A percentile compares a stretch with the other conserved stretches of the same genome.
These are phyloP conservation scores for Pueraria montana DNA, from an alignment of 306 rosid genomes.

Conservation along the genomic window DNA sequence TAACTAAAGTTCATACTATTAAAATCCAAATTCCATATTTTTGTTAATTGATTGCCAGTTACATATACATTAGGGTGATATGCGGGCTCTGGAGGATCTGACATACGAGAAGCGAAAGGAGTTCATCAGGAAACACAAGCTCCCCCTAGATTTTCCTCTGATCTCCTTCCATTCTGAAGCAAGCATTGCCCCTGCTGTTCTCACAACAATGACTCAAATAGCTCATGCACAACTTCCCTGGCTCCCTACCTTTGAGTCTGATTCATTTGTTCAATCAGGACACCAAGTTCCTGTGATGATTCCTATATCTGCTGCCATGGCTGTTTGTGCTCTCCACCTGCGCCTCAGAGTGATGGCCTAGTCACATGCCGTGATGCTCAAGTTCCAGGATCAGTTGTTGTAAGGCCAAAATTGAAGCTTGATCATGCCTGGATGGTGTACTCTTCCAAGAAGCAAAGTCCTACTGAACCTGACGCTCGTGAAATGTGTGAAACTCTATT, in stretches of 20 bases:
- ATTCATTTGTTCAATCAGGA: too few species aligned
- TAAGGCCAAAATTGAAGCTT: constrained; percentile 73
- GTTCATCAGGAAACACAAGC: constrained; percentile 75
- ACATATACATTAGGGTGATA: constrained; percentile 69
- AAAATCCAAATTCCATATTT: too few species aligned
- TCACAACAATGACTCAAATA: too few species aligned
- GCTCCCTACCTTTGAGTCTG: too few species aligned
- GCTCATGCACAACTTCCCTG: too few species aligned
- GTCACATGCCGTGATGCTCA: constrained; percentile 81
- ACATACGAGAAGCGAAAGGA: constrained; percentile 91
- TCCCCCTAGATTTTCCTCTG: constrained; percentile 68
- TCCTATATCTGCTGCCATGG: constrained; percentile 85
- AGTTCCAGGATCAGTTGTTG: constrained; percentile 88
- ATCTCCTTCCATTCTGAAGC: constrained; percentile 85
- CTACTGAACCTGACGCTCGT: constrained; percentile 67
- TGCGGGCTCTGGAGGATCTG: constrained; percentile 81
- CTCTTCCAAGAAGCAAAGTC: constrained; percentile 65
- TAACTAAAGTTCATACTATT: too few species aligned
- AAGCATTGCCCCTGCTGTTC: too few species aligned
- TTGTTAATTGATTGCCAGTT: too few species aligned
- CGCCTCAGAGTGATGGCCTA: constrained; percentile 80
- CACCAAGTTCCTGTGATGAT: constrained; percentile 73
- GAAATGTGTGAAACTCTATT: constrained; percentile 89
- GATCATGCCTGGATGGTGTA: constrained; percentile 96
- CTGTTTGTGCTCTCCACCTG: constrained; percentile 77